Evolutionary conservation across 345 rosid species (phyloP), one percentile per base, ranked within the genome.

Genomic region (Brassica napus): DNA sequence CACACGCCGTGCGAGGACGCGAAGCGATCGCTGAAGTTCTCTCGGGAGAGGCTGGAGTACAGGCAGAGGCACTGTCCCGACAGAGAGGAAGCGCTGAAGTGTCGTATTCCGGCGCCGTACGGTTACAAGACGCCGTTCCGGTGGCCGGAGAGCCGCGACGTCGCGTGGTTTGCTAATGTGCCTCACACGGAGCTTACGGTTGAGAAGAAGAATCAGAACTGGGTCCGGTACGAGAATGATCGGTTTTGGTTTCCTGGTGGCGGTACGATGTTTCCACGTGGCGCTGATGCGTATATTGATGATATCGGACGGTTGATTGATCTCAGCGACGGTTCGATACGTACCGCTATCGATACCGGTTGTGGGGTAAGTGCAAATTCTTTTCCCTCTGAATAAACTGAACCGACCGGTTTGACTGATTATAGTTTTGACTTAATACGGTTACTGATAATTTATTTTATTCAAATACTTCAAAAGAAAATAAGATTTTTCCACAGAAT

Each of bases 321-420:
- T 79, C 97, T 94, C 70, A 73, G 72, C 31, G 94, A 88, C n/a
- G 99, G 99, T 10, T 89, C 93, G 0, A 87, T 93, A 1, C 82
- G 99, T 37, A 94, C 99, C 3, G 98, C 96, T 86, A 86, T 94
- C 26, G 98, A 94, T 74, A 94, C 98, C 64, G 98, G 98, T 3
- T 94, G 98, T 60, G 98, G 98, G 91, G 98, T 94, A 92, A 64
- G 97, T 84, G 9, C 10, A 57, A 15, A 5, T 69, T 16, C 11
- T 62, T 34, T 16, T 15, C 12, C 10, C 18, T 44, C 31, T 32
- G 0, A 26, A 39, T 28, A 0, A 11, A 72, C 74, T 65, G 14
- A 67, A 67, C 68, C 44, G 26, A 6, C 77, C 64, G 71, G 62
- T 26, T 59, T 30, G 64, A 59, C 6, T 28, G 30, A 28, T 28